Percentiles rank a stretch among this genome's conserved stretches.
phyloP scores from a whole-genome alignment of 2,329 filamentous ascomycete genomes.

The Aureobasidium sp. region DNA sequence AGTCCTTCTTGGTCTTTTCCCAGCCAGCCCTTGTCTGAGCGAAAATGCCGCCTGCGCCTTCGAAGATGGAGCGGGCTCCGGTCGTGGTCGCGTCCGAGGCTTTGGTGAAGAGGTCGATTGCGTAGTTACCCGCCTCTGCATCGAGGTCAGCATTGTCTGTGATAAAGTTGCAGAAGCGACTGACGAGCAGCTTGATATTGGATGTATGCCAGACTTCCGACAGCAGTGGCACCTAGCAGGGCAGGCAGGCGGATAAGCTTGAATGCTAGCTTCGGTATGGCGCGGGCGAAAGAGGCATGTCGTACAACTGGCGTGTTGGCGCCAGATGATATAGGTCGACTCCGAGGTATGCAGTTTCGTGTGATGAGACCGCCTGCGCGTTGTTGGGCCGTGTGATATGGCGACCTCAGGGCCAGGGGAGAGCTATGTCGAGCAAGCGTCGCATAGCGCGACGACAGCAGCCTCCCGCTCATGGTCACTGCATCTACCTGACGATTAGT shows the following conservation, averaged over 20 bases:
- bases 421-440: conserved; percentile 56
- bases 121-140: conserved; percentile 64
- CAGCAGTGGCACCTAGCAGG: conserved; percentile 79
- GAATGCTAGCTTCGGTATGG: conserved; percentile 76
- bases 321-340: conserved; percentile 1
- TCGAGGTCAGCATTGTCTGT: neutral
- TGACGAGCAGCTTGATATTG: conserved; percentile 75
- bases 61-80: conserved; percentile 62
- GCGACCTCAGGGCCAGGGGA: conserved; percentile 39
- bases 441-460: conserved; percentile 64
- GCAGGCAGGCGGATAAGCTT: conserved; percentile 85
- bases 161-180: neutral
- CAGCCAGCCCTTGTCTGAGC: conserved; percentile 73
- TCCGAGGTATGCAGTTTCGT: conserved; percentile 27
- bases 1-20: conserved; percentile 77
- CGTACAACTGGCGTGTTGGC: conserved; percentile 52
- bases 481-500: neutral
- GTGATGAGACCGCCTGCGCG: conserved; percentile 32
- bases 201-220: conserved; percentile 82
- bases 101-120: conserved; percentile 64
- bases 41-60: conserved; percentile 64
- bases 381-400: conserved; percentile 24
- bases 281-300: conserved; percentile 56
- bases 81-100: conserved; percentile 63
- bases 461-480: conserved; percentile 57